These are phyloP conservation scores for Lasiodiplodia citricola DNA, from an alignment of 2,329 filamentous ascomycete species.

Conservation along the genomic window DNA sequence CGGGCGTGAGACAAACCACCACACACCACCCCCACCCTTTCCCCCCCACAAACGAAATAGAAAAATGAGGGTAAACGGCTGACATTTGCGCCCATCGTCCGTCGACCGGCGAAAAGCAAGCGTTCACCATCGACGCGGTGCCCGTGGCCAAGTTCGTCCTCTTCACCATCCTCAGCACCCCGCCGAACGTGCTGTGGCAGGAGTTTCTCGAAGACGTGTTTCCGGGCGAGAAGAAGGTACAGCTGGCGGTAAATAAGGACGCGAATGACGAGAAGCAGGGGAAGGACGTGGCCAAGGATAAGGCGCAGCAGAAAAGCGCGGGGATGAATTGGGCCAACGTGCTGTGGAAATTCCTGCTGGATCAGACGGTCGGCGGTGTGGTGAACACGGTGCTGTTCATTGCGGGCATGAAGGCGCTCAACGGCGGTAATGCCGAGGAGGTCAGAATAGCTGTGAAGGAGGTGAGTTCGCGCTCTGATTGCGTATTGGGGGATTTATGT, in stretches of 20 bases:
- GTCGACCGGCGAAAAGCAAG: conserved; percentile 49
- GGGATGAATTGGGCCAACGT: conserved; percentile 61
- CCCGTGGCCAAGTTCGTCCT: conserved; percentile 78
- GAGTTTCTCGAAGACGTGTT: conserved; percentile 75
- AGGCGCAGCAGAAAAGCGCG: conserved; percentile 44
- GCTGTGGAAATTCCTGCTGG: conserved; percentile 68
- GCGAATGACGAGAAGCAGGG: conserved; percentile 36
- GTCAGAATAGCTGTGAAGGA: conserved; percentile 29
- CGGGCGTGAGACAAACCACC: conserved; percentile 54
- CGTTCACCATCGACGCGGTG: conserved; percentile 67
- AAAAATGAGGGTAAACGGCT: not conserved
- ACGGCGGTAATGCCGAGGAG: conserved; percentile 30
- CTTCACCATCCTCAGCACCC: conserved; percentile 74
- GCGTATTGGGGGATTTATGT: not conserved
- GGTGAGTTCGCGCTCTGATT: conserved; percentile 24
- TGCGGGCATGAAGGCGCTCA: conserved; percentile 60
- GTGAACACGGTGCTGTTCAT: conserved; percentile 71
- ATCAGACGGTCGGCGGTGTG: conserved; percentile 70
- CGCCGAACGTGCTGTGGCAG: conserved; percentile 89
- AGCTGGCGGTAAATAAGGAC: conserved; percentile 4
- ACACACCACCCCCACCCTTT: not conserved
- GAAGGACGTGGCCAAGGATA: conserved; percentile 31
- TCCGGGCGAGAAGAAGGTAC: conserved; percentile 59
- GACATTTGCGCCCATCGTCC: not conserved
- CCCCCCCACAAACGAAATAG: too few relatives aligned